Percentiles rank a stretch among this genome's conserved stretches.
phyloP scores from a whole-genome alignment of 768 basidiomycete species.

The Rubroboletus pulcherrimus region DNA sequence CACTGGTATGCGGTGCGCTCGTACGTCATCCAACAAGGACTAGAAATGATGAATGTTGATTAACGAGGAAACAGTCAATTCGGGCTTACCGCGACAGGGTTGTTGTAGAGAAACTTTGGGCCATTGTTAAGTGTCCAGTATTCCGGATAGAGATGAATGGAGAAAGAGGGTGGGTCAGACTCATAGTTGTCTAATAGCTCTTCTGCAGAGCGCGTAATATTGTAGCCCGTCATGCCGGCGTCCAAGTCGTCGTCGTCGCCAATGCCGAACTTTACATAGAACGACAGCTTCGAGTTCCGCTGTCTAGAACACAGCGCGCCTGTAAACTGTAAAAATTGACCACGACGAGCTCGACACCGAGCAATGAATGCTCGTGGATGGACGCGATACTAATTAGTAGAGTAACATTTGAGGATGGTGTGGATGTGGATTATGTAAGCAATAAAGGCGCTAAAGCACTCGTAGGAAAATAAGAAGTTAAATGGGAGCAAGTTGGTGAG shows the following conservation, averaged over 20 bases:
- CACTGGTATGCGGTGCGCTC: conserved; percentile 77
- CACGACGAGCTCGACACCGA: neutral
- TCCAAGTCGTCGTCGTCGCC: conserved; percentile 13
- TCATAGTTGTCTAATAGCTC: conserved; percentile 58
- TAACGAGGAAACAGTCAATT: conserved; percentile 1
- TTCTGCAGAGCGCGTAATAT: conserved; percentile 60
- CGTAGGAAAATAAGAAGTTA: conserved; percentile 19
- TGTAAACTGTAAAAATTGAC: too few species aligned
- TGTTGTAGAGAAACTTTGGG: conserved; percentile 78
- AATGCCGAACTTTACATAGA: neutral
- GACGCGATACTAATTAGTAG: conserved; percentile 20
- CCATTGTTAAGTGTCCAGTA: conserved; percentile 82
- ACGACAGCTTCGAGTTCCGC: neutral
- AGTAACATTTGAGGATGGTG: neutral
- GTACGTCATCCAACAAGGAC: conserved; percentile 81
- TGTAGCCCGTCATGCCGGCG: conserved; percentile 63
- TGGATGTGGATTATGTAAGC: conserved; percentile 21
- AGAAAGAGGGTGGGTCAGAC: conserved; percentile 64
- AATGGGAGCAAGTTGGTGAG: neutral
- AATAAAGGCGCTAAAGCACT: neutral
- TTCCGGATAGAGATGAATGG: conserved; percentile 73
- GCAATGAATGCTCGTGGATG: conserved; percentile 3
- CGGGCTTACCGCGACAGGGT: conserved; percentile 58
- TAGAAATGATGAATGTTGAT: conserved; percentile 27
- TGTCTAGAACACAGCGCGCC: neutral